Percentiles rank a stretch among this genome's conserved stretches.
These are phyloP conservation scores for Arthroderma sp. DNA, from an alignment of 2,329 filamentous ascomycete genomes.

Conservation along the genomic window DNA sequence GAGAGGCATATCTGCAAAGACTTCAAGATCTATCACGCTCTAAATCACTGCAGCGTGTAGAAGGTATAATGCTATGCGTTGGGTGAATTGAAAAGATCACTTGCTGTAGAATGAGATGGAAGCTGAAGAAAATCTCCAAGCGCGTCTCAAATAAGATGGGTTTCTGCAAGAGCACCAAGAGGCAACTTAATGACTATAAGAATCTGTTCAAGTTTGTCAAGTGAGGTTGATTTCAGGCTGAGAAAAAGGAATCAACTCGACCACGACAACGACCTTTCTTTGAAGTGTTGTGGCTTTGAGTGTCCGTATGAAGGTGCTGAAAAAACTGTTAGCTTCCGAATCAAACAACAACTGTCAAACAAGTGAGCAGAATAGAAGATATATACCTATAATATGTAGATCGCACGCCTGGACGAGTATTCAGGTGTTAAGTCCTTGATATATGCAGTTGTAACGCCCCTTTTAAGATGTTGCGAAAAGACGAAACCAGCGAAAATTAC, in stretches of 20 bases:
- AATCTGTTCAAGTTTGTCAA: background rate
- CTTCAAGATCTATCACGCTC: background rate
- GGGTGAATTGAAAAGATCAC: background rate
- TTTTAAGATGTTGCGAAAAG: background rate
- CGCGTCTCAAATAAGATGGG: background rate
- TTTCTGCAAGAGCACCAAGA: too few relatives aligned
- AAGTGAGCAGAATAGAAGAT: background rate
- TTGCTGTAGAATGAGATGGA: background rate
- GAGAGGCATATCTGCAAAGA: constrained; percentile 30
- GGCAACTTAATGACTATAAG: background rate
- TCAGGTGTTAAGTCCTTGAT: background rate
- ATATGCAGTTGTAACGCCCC: background rate
- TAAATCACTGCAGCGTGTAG: background rate
- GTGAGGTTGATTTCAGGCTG: background rate
- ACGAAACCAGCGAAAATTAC: background rate
- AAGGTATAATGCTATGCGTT: background rate
- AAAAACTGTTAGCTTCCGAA: background rate
- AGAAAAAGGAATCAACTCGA: background rate
- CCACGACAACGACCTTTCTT: background rate
- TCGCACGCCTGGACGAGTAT: background rate
- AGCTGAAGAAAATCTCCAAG: background rate
- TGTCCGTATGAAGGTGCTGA: background rate
- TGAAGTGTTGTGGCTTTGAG: background rate
- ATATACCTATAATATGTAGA: background rate
- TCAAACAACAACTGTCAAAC: background rate